Evolutionary conservation across 345 rosid species (phyloP).

Genomic region (Brassica napus): Da-Ae NC_063438.1:23751501-23752000

Average conservation of each 20-base stretch:
- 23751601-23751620: constrained; percentile 96
- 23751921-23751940: constrained; percentile 72
- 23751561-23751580: constrained; percentile 60
- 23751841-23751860: constrained; percentile 98
- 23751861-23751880: constrained; percentile 91
- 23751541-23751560: constrained; percentile 90
- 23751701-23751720: constrained; percentile 58
- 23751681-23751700: constrained; percentile 84
- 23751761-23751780: not conserved
- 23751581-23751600: constrained; percentile 93
- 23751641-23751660: constrained; percentile 93
- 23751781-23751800: constrained; percentile 8
- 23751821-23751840: constrained; percentile 92
- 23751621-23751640: constrained; percentile 86
- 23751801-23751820: constrained; percentile 83
- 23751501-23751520: constrained; percentile 76
- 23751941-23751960: constrained; percentile 74
- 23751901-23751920: constrained; percentile 80
- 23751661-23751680: constrained; percentile 91
- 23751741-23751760: not conserved
- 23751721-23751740: constrained; percentile 45
- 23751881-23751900: constrained; percentile 91
- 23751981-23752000: constrained; percentile 74
- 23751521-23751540: constrained; percentile 83
- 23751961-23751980: constrained; percentile 85